Evolutionary conservation across 2,329 filamentous ascomycete species (phyloP).

Genomic region (Aspergillus aculeatinus): DNA sequence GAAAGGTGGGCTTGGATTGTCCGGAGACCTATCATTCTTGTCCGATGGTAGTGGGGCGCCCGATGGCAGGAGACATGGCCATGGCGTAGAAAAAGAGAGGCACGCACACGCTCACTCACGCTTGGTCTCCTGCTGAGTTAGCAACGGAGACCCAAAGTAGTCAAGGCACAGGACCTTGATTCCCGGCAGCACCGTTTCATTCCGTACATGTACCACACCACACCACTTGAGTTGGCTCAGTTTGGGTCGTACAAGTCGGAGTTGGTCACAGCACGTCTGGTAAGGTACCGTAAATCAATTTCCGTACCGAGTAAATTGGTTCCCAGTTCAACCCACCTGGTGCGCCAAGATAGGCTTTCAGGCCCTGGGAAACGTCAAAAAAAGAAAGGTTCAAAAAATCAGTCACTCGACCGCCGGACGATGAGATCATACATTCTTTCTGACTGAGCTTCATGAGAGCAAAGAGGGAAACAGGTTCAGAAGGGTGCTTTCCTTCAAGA

Average conservation of each 20-base stretch:
- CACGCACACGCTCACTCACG: neutral
- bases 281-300: neutral
- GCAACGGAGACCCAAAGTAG: neutral
- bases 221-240: neutral
- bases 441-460: neutral
- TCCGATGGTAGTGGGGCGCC: slow-evolving; percentile 11
- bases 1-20: neutral
- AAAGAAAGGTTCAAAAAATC: neutral
- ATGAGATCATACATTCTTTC: neutral
- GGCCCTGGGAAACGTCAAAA: neutral
- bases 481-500: neutral
- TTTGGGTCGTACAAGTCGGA: slow-evolving; percentile 1
- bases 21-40: slow-evolving; percentile 12
- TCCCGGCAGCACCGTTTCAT: neutral
- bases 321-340: neutral
- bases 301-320: neutral
- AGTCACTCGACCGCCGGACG: neutral
- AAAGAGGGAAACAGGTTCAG: neutral
- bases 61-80: slow-evolving; percentile 13
- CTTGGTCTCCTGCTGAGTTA: neutral
- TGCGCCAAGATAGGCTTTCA: neutral
- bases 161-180: neutral
- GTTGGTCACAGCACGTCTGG: neutral
- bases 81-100: slow-evolving; percentile 8
- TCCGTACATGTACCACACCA: slow-evolving; percentile 4